phyloP scores from a whole-genome alignment of 306 rosid genomes.

The Parietaria judaica region DNA sequence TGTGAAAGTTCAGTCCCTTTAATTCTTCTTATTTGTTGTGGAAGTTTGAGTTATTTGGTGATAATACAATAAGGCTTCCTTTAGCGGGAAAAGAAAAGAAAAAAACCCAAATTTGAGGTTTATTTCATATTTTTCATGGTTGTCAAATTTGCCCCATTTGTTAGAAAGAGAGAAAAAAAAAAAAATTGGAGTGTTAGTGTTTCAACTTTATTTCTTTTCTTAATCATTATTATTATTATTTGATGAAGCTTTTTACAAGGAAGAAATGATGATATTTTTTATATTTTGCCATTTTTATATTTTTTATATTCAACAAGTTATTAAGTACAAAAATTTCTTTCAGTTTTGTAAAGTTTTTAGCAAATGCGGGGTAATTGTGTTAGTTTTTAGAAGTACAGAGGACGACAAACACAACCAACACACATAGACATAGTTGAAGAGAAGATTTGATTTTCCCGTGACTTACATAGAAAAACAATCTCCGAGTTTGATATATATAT shows the following conservation, averaged over 20 bases:
- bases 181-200: constrained; percentile 44
- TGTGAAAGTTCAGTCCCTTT: constrained; percentile 37
- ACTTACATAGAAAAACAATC: neutral
- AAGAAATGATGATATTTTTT: neutral
- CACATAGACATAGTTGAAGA: neutral
- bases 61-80: constrained; percentile 58
- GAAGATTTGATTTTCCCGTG: neutral
- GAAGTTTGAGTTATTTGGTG: constrained; percentile 51
- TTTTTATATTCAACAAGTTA: too few species aligned
- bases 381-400: too few species aligned
- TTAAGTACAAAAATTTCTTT: too few species aligned
- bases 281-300: too few species aligned
- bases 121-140: constrained; percentile 41
- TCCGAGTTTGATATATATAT: too few species aligned
- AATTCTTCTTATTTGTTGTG: constrained; percentile 40
- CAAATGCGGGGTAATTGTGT: too few species aligned
- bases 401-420: too few species aligned
- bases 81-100: constrained; percentile 9
- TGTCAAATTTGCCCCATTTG: constrained; percentile 36
- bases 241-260: constrained; percentile 27
- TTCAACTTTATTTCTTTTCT: constrained; percentile 28
- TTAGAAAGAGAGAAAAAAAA: constrained; percentile 31
- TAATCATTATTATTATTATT: neutral
- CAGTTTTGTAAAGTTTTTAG: too few species aligned
- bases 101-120: constrained; percentile 34